Conservation (phyloP, 129 eudicot genomes). For the Cynara cardunculus region DNA sequence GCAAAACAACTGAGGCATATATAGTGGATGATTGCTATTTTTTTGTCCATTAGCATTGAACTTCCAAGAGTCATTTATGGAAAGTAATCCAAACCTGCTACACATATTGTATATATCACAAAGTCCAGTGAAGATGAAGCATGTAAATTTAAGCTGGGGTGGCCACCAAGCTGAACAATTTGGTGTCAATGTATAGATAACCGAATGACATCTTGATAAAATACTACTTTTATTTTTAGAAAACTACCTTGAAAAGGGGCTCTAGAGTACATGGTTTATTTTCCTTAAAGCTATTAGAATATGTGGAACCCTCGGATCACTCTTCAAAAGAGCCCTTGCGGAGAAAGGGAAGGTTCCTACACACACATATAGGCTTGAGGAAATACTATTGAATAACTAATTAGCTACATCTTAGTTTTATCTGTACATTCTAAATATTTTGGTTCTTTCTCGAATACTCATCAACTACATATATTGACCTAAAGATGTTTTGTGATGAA, state of each 20-base stretch:
- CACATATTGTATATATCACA: background rate
- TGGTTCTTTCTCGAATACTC: background rate
- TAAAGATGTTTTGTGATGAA: conserved; percentile 19
- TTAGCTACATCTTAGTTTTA: background rate
- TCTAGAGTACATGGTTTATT: background rate
- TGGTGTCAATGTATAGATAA: too few relatives aligned
- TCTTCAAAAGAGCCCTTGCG: too few relatives aligned
- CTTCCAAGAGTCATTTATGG: background rate
- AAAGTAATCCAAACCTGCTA: background rate
- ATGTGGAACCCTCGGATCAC: too few relatives aligned
- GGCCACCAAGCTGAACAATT: too few relatives aligned
- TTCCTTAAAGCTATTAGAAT: background rate
- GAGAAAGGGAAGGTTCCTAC: too few relatives aligned
- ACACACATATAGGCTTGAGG: too few relatives aligned
- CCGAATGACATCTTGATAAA: background rate
- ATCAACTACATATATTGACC: background rate
- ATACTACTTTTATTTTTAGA: background rate
- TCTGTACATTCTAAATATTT: background rate
- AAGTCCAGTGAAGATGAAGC: background rate
- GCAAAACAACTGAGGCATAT: background rate
- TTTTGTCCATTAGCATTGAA: background rate
- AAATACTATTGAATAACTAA: background rate
- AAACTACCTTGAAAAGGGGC: background rate
- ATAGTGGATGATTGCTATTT: background rate
- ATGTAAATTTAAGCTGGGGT: background rate